phyloP scores from a whole-genome alignment of 352 stramenopile genomes.

The Chrysophaeum taylorii region DNA sequence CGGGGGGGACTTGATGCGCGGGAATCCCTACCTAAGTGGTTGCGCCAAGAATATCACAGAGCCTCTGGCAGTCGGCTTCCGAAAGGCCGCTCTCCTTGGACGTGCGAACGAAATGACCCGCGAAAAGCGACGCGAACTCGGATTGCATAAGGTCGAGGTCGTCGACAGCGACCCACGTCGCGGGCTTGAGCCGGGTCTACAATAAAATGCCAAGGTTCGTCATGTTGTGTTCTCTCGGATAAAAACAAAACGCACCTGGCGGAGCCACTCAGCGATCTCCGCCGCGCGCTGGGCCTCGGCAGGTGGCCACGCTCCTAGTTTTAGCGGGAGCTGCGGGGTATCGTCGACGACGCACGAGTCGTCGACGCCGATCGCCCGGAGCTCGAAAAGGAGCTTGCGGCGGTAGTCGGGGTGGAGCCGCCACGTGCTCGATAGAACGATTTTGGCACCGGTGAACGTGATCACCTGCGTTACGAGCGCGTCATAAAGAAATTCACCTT shows the following conservation, averaged over 20 bases:
- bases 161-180: background rate
- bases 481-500: too few species aligned
- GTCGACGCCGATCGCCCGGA: background rate
- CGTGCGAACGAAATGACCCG: background rate
- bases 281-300: background rate
- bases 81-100: background rate
- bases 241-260: too few species aligned
- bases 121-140: background rate
- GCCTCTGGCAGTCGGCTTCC: background rate
- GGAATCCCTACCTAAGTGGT: too few species aligned
- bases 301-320: background rate
- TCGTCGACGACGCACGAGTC: background rate
- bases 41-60: too few species aligned
- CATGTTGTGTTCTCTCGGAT: too few species aligned
- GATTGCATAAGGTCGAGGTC: constrained; percentile 3
- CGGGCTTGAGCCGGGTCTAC: too few species aligned
- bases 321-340: background rate
- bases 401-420: background rate
- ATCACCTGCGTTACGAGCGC: too few species aligned
- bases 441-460: background rate
- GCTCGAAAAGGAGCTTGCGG: background rate
- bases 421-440: background rate
- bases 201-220: too few species aligned
- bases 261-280: background rate
- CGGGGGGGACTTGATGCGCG: too few species aligned